phyloP scores from a whole-genome alignment of 768 basidiomycete species.

The Pleurotus eryngii region DNA sequence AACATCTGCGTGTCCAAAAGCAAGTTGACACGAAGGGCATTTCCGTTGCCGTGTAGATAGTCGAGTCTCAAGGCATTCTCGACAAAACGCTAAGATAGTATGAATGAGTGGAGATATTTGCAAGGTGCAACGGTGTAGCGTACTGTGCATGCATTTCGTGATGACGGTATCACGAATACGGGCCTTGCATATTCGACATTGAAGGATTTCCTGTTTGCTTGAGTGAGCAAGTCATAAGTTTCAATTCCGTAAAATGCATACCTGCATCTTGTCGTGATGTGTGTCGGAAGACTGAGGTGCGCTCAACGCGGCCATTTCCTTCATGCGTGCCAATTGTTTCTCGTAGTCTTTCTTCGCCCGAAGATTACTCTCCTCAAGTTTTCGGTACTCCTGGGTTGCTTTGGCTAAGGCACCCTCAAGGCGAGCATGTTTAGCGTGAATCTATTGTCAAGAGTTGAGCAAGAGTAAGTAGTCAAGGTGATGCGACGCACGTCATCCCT shows the following conservation, averaged over 20 bases:
- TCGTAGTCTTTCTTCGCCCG: slow-evolving; percentile 51
- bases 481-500: slow-evolving; percentile 34
- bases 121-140: slow-evolving; percentile 19
- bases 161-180: slow-evolving; percentile 78
- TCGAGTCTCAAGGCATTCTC: slow-evolving; percentile 80
- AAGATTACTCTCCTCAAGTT: slow-evolving; percentile 45
- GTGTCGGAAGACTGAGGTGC: not conserved
- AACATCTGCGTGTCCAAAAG: slow-evolving; percentile 84
- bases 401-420: slow-evolving; percentile 26
- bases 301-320: slow-evolving; percentile 10
- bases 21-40: slow-evolving; percentile 83
- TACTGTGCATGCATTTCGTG: slow-evolving; percentile 91
- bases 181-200: slow-evolving; percentile 84
- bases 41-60: slow-evolving; percentile 88
- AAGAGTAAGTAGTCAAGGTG: not conserved
- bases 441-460: slow-evolving; percentile 18
- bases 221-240: slow-evolving; percentile 6
- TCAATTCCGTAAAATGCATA: not conserved
- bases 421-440: slow-evolving; percentile 26
- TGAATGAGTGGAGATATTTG: too few relatives aligned
- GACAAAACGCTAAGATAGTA: slow-evolving; percentile 71
- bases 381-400: slow-evolving; percentile 35
- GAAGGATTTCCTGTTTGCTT: slow-evolving; percentile 65
- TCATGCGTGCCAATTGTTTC: slow-evolving; percentile 42
- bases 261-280: slow-evolving; percentile 25